phyloP scores from a whole-genome alignment of 1,139 yeast genomes.

The Scheffersomyces cryptocercus region DNA sequence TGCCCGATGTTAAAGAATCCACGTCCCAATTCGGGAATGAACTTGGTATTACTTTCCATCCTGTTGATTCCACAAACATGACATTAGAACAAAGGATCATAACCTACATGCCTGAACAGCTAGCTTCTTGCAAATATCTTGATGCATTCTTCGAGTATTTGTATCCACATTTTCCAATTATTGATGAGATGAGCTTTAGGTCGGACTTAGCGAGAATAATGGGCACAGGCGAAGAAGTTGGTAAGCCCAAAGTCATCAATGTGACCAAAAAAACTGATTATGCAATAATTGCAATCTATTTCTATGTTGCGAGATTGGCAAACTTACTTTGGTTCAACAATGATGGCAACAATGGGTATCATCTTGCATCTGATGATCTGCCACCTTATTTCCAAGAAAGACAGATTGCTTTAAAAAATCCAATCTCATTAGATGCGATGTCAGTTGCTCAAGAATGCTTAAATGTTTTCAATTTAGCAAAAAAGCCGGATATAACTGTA shows the following conservation, averaged over 20 bases:
- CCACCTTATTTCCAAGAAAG: background rate
- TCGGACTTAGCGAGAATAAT: conserved; percentile 9
- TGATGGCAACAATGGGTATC: background rate
- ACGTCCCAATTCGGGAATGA: conserved; percentile 10
- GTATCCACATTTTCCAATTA: conserved; percentile 12
- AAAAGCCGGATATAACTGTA: conserved; percentile 13
- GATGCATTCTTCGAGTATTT: conserved; percentile 9
- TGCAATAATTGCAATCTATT: conserved; percentile 9
- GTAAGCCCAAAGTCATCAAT: background rate
- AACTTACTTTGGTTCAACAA: conserved; percentile 4
- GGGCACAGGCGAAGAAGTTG: background rate
- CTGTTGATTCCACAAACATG: conserved; percentile 1
- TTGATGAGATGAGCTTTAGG: conserved; percentile 10
- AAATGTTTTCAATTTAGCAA: conserved; percentile 9
- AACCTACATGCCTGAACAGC: conserved; percentile 6
- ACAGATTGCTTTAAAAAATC: conserved; percentile 11
- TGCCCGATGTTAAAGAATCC: conserved; percentile 13
- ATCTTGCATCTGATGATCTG: background rate
- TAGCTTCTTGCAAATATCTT: conserved; percentile 6
- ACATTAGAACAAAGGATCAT: conserved; percentile 7
- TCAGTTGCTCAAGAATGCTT: conserved; percentile 19
- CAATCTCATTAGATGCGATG: conserved; percentile 19
- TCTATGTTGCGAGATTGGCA: conserved; percentile 8
- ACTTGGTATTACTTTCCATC: conserved; percentile 7
- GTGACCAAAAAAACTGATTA: conserved; percentile 9